These are phyloP conservation scores for Diaporthe longicolla DNA, from an alignment of 2,329 filamentous ascomycete species.

Conservation along the genomic window DNA sequence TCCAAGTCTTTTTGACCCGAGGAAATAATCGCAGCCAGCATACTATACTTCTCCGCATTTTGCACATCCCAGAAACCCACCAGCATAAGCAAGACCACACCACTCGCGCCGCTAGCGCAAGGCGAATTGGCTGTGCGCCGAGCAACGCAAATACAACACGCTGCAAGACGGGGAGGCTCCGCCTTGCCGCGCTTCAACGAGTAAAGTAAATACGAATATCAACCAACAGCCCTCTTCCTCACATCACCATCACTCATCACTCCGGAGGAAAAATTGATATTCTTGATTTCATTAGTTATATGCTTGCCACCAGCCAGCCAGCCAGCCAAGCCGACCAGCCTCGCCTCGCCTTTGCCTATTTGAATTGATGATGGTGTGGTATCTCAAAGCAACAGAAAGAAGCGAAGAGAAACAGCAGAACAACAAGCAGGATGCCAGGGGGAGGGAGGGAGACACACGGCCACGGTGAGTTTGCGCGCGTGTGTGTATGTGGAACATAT, in stretches of 20 bases:
- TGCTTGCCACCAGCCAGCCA: neutral
- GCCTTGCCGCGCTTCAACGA: too few species aligned
- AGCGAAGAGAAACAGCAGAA: neutral
- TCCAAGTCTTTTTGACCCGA: too few species aligned
- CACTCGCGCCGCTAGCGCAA: too few species aligned
- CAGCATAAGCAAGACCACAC: too few species aligned
- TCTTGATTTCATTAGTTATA: slow-evolving; percentile 18
- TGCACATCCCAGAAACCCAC: too few species aligned
- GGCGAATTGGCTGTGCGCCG: too few species aligned
- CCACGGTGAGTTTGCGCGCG: neutral
- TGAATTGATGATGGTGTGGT: slow-evolving; percentile 22
- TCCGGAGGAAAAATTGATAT: neutral
- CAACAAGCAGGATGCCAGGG: neutral
- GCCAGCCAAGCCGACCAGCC: neutral
- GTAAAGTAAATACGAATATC: too few species aligned
- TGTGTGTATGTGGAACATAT: neutral
- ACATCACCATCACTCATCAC: neutral
- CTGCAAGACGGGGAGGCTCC: too few species aligned
- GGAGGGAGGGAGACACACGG: too few species aligned
- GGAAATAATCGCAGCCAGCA: too few species aligned
- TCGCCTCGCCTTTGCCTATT: neutral
- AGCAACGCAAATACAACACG: too few species aligned
- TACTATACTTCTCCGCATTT: too few species aligned
- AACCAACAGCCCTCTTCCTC: neutral
- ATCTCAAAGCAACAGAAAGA: slow-evolving; percentile 25